phyloP scores from a whole-genome alignment of 306 rosid genomes.

The Castanea mollissima region DNA sequence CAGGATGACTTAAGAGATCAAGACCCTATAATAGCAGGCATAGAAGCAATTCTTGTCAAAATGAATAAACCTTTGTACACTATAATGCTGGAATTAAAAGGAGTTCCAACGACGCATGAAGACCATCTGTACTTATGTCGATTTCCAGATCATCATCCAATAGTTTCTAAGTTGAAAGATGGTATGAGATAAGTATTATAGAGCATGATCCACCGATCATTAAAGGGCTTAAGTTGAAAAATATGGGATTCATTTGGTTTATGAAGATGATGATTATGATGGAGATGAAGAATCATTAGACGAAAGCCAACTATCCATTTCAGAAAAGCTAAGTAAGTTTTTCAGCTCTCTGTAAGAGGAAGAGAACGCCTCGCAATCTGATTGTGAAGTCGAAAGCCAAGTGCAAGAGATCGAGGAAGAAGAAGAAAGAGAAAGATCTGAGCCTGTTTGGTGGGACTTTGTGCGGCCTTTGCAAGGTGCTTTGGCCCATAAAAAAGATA shows the following conservation, averaged over 20 bases:
- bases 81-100: constrained; percentile 26
- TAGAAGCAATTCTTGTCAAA: constrained; percentile 42
- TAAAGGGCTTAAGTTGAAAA: constrained; percentile 47
- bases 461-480: not conserved
- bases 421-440: not conserved
- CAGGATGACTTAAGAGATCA: constrained; percentile 10
- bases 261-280: constrained; percentile 64
- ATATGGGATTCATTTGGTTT: constrained; percentile 43
- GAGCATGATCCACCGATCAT: constrained; percentile 33
- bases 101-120: constrained; percentile 45
- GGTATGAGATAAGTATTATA: constrained; percentile 34
- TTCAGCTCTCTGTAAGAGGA: constrained; percentile 28
- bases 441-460: not conserved
- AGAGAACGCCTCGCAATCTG: not conserved
- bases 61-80: constrained; percentile 20
- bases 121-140: constrained; percentile 54
- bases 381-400: constrained; percentile 4
- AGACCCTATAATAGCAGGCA: constrained; percentile 30
- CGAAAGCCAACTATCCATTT: constrained; percentile 43
- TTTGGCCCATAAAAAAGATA: not conserved
- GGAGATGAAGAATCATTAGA: constrained; percentile 45
- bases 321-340: constrained; percentile 47
- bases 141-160: constrained; percentile 20
- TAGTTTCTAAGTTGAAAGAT: constrained; percentile 33
- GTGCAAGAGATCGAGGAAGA: not conserved